These are phyloP conservation scores for Teunomyces barrocoloradensis DNA, from an alignment of 805 yeast genomes.

Conservation along the genomic window DNA sequence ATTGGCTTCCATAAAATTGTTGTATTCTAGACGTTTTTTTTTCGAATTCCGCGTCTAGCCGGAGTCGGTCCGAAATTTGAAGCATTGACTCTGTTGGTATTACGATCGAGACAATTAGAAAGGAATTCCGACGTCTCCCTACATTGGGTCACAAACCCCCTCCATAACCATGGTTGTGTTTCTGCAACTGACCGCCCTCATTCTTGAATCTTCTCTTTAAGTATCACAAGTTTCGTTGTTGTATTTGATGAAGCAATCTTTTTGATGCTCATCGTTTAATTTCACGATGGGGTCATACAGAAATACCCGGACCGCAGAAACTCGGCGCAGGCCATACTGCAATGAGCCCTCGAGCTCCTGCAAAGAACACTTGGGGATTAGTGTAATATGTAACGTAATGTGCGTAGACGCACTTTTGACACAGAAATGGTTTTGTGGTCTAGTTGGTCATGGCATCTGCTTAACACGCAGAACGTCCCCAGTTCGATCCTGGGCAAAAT, in stretches of 20 bases:
- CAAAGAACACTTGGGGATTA: neutral
- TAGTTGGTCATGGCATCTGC: slow-evolving; percentile 99
- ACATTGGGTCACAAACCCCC: slow-evolving; percentile 30
- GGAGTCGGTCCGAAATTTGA: neutral
- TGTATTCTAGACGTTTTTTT: neutral
- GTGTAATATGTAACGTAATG: neutral
- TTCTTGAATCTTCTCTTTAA: no score
- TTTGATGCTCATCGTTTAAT: neutral
- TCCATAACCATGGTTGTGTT: slow-evolving; percentile 34
- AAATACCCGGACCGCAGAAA: neutral
- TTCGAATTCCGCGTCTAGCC: neutral
- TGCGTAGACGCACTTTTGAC: neutral
- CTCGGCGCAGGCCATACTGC: neutral
- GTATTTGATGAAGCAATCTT: slow-evolving; percentile 10
- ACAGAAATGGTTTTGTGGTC: slow-evolving; percentile 82
- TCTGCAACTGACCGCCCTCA: slow-evolving; percentile 25
- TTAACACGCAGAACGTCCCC: slow-evolving; percentile 99
- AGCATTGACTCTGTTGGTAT: neutral
- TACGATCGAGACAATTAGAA: neutral
- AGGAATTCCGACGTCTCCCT: neutral
- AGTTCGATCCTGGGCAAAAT: slow-evolving; percentile 99
- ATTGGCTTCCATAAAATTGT: neutral
- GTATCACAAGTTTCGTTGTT: no score
- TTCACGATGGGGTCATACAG: neutral
- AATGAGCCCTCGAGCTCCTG: no score